phyloP scores from a whole-genome alignment of 768 basidiomycete species.

The Russula foetens region DNA sequence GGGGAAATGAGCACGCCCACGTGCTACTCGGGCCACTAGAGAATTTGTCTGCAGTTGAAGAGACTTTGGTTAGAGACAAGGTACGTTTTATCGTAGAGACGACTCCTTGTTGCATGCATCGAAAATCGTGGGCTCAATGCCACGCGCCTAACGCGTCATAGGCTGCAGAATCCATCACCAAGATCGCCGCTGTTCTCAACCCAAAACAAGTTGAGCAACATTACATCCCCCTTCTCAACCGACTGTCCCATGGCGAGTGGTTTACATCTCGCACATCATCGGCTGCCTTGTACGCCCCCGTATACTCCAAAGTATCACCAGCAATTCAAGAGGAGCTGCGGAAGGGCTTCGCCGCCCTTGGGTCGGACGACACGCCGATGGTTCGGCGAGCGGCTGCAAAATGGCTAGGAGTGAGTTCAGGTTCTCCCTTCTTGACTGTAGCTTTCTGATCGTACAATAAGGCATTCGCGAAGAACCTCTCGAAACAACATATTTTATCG shows the following conservation, averaged over 20 bases:
- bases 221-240: constrained; percentile 86
- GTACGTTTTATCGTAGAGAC: constrained; percentile 34
- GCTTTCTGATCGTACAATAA: constrained; percentile 26
- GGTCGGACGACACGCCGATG: constrained; percentile 97
- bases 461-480: constrained; percentile 73
- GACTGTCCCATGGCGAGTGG: constrained; percentile 93
- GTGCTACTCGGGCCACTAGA: constrained; percentile 86
- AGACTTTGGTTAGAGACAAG: constrained; percentile 97
- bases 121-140: constrained; percentile 1
- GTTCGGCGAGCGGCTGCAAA: constrained; percentile 93
- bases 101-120: background rate
- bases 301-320: constrained; percentile 73
- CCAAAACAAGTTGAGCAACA: constrained; percentile 76
- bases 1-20: constrained; percentile 83
- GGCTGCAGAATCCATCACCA: constrained; percentile 95
- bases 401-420: constrained; percentile 78
- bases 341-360: constrained; percentile 73
- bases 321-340: constrained; percentile 80
- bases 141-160: constrained; percentile 27
- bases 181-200: constrained; percentile 72
- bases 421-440: background rate
- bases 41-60: constrained; percentile 93
- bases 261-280: constrained; percentile 97
- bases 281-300: constrained; percentile 85
- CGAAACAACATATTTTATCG: constrained; percentile 70